Conservation (phyloP, 768 basidiomycete genomes). For the Phanerochaete carnosa region DNA sequence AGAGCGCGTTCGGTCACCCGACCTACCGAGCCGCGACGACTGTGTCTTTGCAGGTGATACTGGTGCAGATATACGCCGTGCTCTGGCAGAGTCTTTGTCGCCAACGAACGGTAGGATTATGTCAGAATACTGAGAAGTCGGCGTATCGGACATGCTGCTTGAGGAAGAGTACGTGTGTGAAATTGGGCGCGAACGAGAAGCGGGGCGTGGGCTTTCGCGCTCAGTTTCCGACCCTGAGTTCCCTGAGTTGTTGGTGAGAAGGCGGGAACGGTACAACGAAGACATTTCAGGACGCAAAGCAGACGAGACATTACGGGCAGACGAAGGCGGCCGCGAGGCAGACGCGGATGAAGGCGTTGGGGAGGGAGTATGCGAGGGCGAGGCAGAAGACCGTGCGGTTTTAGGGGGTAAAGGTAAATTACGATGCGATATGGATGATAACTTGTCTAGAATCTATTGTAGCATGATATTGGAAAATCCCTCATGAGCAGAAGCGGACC, state of each 20-base stretch:
- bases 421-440: conserved; percentile 54
- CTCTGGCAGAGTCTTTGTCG: conserved; percentile 14
- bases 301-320: conserved; percentile 16
- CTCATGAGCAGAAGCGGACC: not conserved
- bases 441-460: conserved; percentile 62
- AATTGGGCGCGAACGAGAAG: conserved; percentile 26
- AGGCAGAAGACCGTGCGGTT: conserved; percentile 35
- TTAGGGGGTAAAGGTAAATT: conserved; percentile 51
- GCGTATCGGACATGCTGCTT: conserved; percentile 37
- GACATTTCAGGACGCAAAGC: conserved; percentile 26
- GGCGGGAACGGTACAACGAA: conserved; percentile 27
- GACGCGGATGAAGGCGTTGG: conserved; percentile 29
- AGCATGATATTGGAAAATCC: not conserved
- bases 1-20: conserved; percentile 21
- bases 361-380: conserved; percentile 24
- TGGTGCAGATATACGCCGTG: conserved; percentile 47
- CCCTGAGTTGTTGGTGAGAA: conserved; percentile 22
- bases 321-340: conserved; percentile 32
- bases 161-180: conserved; percentile 30
- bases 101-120: conserved; percentile 19
- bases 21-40: conserved; percentile 13
- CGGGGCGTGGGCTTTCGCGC: conserved; percentile 52
- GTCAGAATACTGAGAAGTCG: conserved; percentile 29
- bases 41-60: conserved; percentile 35
- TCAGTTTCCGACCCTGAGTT: conserved; percentile 82